A percentile compares a stretch with the other conserved stretches of the same genome.
Evolutionary conservation across 352 stramenopile species (phyloP).

Genomic region (Phytopythium kandeliae): DNA sequence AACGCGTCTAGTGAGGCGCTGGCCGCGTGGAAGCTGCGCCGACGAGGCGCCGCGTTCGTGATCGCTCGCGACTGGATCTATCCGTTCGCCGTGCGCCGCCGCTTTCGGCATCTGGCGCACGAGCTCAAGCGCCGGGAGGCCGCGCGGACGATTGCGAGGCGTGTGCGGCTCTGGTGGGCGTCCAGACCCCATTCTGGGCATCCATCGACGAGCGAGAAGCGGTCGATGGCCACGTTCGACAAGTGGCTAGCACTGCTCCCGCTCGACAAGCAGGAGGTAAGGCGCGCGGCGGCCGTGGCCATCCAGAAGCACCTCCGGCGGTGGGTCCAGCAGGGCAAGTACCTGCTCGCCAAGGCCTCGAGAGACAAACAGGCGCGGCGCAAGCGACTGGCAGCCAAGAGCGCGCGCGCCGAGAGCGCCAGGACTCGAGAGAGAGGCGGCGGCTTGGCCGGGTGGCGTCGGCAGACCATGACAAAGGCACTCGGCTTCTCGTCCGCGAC

Average conservation of each 20-base stretch:
- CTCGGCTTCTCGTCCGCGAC: constrained; percentile 2
- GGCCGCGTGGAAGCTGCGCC: constrained; percentile 37
- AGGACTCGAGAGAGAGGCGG: neutral
- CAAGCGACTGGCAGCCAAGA: constrained; percentile 23
- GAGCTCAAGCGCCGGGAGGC: constrained; percentile 20
- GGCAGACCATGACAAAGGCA: neutral
- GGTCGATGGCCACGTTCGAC: constrained; percentile 4
- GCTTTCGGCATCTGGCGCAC: constrained; percentile 17
- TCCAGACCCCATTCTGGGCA: too few species aligned
- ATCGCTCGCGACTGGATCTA: constrained; percentile 38
- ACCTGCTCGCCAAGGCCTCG: constrained; percentile 17
- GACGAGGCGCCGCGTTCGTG: constrained; percentile 36
- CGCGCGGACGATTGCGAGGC: constrained; percentile 10
- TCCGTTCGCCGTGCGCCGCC: constrained; percentile 28
- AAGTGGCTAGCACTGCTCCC: constrained; percentile 22
- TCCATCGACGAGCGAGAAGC: neutral
- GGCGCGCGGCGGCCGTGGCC: constrained; percentile 13
- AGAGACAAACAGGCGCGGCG: constrained; percentile 24
- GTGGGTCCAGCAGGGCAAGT: constrained; percentile 46
- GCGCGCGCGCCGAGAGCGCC: neutral
- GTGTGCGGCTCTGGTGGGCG: constrained; percentile 17
- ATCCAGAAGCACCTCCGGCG: constrained; percentile 46
- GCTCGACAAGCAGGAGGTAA: constrained; percentile 14
- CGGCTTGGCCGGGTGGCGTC: neutral
- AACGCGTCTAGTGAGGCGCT: constrained; percentile 34